These are phyloP conservation scores for Alternaria triticina DNA, from an alignment of 2,329 filamentous ascomycete genomes.

Conservation along the genomic window DNA sequence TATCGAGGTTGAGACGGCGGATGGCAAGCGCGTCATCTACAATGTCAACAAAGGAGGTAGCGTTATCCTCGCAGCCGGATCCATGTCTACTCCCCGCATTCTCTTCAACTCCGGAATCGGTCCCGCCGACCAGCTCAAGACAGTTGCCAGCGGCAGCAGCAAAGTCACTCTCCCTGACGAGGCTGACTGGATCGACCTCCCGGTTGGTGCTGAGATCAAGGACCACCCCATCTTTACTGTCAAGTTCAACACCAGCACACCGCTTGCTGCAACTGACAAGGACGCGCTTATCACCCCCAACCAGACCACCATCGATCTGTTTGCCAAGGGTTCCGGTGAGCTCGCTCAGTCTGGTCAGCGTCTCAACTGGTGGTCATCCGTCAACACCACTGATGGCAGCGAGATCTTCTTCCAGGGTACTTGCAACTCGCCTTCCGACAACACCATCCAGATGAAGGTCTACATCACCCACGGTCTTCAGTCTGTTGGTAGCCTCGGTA, in stretches of 20 bases:
- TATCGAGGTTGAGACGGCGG: slow-evolving; percentile 61
- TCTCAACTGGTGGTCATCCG: slow-evolving; percentile 56
- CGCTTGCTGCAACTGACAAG: slow-evolving; percentile 26
- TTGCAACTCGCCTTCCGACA: slow-evolving; percentile 49
- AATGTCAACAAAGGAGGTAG: slow-evolving; percentile 66
- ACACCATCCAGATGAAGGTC: slow-evolving; percentile 46
- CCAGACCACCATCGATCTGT: slow-evolving; percentile 39
- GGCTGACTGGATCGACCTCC: slow-evolving; percentile 57
- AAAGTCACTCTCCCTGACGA: slow-evolving; percentile 51
- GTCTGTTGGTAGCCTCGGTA: slow-evolving; percentile 64
- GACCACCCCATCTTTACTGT: slow-evolving; percentile 48
- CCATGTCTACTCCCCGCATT: slow-evolving; percentile 72
- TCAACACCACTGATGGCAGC: slow-evolving; percentile 51
- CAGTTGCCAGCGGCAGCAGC: slow-evolving; percentile 50
- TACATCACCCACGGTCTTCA: slow-evolving; percentile 69
- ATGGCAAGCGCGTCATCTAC: slow-evolving; percentile 53
- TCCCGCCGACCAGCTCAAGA: slow-evolving; percentile 57
- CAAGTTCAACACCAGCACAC: slow-evolving; percentile 37
- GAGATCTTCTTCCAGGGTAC: slow-evolving; percentile 54
- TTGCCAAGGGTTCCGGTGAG: slow-evolving; percentile 48
- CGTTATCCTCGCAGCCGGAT: slow-evolving; percentile 70
- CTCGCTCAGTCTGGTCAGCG: slow-evolving; percentile 57
- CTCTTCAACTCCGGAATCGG: slow-evolving; percentile 74
- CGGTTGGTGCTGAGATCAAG: slow-evolving; percentile 55
- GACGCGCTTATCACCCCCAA: slow-evolving; percentile 36